Conservation (phyloP, 2,329 filamentous ascomycete genomes). For the Ilyonectria robusta region DNA sequence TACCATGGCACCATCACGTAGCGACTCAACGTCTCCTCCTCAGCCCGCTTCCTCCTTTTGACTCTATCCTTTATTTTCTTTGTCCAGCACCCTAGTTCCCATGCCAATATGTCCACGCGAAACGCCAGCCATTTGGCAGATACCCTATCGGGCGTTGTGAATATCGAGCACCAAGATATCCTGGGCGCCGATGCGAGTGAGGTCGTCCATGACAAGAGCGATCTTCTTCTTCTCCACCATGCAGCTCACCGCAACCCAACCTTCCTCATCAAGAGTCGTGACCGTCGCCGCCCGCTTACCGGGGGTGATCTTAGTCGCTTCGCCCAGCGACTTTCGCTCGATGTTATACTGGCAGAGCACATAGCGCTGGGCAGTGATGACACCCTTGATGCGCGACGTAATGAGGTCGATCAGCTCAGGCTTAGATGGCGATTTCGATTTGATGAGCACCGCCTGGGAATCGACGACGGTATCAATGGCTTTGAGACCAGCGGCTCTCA, state of each 20-base stretch:
- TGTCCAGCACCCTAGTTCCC: slow-evolving; percentile 36
- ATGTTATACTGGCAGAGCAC: slow-evolving; percentile 98
- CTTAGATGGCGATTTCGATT: slow-evolving; percentile 87
- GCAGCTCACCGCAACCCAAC: slow-evolving; percentile 93
- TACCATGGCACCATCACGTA: slow-evolving; percentile 36
- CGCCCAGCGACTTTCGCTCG: slow-evolving; percentile 75
- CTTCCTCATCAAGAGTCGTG: slow-evolving; percentile 88
- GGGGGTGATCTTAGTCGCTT: slow-evolving; percentile 84
- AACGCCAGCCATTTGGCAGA: slow-evolving; percentile 29
- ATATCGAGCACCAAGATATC: slow-evolving; percentile 91
- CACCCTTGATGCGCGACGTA: slow-evolving; percentile 87
- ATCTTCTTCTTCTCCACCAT: slow-evolving; percentile 95
- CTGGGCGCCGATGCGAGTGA: slow-evolving; percentile 81
- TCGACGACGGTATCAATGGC: slow-evolving; percentile 94
- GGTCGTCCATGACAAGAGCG: slow-evolving; percentile 87
- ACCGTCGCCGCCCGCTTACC: slow-evolving; percentile 95
- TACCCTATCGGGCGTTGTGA: slow-evolving; percentile 77
- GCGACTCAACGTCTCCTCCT: slow-evolving; percentile 27
- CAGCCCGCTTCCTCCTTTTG: slow-evolving; percentile 25
- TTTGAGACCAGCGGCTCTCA: slow-evolving; percentile 94
- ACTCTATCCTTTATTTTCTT: slow-evolving; percentile 34
- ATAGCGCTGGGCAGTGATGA: slow-evolving; percentile 95
- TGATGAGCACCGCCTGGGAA: slow-evolving; percentile 90
- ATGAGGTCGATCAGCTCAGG: slow-evolving; percentile 87
- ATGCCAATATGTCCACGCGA: slow-evolving; percentile 23